Base-by-base conservation (phyloP, 345 rosid species). In the Salix exigua region DNA sequence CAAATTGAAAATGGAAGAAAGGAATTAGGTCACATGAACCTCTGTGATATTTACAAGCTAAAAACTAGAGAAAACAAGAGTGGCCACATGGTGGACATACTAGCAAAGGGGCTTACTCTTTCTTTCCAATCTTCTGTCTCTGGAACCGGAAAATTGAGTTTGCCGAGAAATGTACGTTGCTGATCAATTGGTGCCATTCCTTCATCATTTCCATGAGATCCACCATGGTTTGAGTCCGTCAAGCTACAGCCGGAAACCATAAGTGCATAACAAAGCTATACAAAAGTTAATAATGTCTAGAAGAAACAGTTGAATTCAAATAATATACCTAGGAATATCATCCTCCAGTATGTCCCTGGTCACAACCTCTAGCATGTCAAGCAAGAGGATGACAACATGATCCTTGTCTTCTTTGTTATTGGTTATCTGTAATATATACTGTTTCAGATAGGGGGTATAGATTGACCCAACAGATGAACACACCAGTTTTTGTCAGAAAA, bases 311-410 rank as follows among this genome's bases (percentile, higher is more conserved):
- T 75, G 55, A 18, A 33, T 46, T 46, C 51, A 16, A 46, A 44
- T 26, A 7, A 6, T 60, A 44, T 46, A 96, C 99, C 90, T 90
- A 37, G 87, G 75, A 79, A 85, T 84, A 77, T 92, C 98, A 66
- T 94, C 97, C 86, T 80, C 72, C 93, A 92, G 89, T 79, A 96
- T 93, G 80, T 96, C 99, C 80, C 92, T 83, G 73, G 95, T 89
- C 67, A 91, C 97, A 78, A 90, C 97, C 86, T 96, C 99, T 85
- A 87, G 88, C 99, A 96, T 96, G 83, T 96, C 97, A 87, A 91
- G 99, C 86, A 96, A 96, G 75, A 91, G 89, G 76, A 96, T 90
- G 72, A 96, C 98, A 77, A 96, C 91, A 70, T 85, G 87, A 90
- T 92, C 92, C 87, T 88, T 85, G 74, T 96, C 95, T 1, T 89